Base-by-base conservation (phyloP, 1,139 yeast species). In the Saccharomyces hybrid region DNA sequence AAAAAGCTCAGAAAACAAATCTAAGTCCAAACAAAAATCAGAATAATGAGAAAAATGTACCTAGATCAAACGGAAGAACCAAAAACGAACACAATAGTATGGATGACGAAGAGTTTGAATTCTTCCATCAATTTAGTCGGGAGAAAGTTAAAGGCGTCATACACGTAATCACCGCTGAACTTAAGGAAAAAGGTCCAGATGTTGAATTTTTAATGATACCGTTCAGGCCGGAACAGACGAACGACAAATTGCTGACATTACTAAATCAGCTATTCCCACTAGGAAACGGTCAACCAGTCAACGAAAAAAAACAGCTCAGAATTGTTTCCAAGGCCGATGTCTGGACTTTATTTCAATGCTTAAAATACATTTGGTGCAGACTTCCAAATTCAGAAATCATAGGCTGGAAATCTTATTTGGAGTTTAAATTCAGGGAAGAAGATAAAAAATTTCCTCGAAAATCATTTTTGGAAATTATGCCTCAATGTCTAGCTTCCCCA, bases 361-460 rank as follows among this genome's bases (percentile, higher is more conserved):
- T 89, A 57, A 89, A 88, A 66, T 89, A 86, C 71, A 75, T 90
- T 53, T 90, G 97, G 97, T 81, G 93, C 58, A 74, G 97, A 59
- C 71, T 90, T 31, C 93, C 93, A 2, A 85, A 85, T 55, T 81
- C 82, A 57, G 91, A 91, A 60, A 78, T 89, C 32, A 83, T 90
- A 47, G 95, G 96, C 0, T 88, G 96, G 95, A 86, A 84, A 57
- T 83, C 88, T 0, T 90, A 90, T 67, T 75, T 82, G 38, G 82
- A 84, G 58, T 90, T 85, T 69, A 83, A 78, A 62, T 75, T 79
- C 32, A 74, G 80, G 56, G 97, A 89, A 67, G 77, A 77, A 52
- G 84, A 82, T 54, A 81, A 81, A 23, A 78, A 83, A 41, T 80
- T 77, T 64, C 88, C 93, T n/a, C 77, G 79, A 62, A 77, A 80